phyloP scores from a whole-genome alignment of 148 eudicot species.

The Gaultheria prostrata region DNA sequence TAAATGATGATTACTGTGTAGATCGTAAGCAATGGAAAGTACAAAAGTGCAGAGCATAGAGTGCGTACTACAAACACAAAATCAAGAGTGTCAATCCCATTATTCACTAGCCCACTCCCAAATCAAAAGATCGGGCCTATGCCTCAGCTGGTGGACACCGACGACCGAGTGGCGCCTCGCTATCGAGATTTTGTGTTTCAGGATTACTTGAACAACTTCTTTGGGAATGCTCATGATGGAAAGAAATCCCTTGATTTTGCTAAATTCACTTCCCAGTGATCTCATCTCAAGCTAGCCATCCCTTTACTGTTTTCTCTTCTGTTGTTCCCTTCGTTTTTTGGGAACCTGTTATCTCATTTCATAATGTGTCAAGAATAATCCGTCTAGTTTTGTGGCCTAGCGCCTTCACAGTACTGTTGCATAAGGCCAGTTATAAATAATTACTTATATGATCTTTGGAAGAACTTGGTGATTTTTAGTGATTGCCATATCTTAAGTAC shows the following conservation, averaged over 20 bases:
- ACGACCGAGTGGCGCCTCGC: constrained; percentile 20
- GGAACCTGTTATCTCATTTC: no score
- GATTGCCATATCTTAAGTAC: no score
- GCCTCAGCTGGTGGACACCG: constrained; percentile 25
- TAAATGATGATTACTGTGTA: background rate
- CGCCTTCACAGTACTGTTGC: no score
- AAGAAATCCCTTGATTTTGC: constrained; percentile 36
- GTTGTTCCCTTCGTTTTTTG: no score
- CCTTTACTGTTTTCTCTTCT: no score
- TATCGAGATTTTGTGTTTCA: constrained; percentile 18
- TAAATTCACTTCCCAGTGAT: background rate
- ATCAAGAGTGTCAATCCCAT: constrained; percentile 31
- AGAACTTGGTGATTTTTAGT: no score
- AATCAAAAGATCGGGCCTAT: constrained; percentile 25
- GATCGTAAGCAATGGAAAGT: constrained; percentile 30
- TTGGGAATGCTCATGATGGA: constrained; percentile 30
- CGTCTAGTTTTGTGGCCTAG: no score
- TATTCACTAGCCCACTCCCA: constrained; percentile 20
- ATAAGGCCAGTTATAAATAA: no score
- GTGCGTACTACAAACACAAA: constrained; percentile 28
- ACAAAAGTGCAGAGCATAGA: constrained; percentile 34
- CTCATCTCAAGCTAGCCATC: background rate
- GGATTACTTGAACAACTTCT: constrained; percentile 31
- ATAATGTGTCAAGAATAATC: no score
- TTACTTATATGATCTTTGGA: no score